phyloP scores from a whole-genome alignment of 2,329 filamentous ascomycete species.

The Trichoderma simmonsii region DNA sequence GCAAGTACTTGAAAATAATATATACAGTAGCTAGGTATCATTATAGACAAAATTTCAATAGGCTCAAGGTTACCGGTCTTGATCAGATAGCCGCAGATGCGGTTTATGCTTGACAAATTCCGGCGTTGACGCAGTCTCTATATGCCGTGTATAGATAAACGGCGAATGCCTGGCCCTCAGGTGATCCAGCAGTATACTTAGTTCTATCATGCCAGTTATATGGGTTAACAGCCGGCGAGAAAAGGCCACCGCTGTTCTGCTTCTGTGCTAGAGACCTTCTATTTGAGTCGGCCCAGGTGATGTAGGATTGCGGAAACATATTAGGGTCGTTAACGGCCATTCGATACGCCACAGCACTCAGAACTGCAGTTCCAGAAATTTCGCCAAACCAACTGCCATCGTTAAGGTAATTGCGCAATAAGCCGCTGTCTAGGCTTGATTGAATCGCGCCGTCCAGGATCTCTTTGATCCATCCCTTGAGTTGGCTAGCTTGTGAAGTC shows the following conservation, averaged over 20 bases:
- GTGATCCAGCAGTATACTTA: slow-evolving; percentile 17
- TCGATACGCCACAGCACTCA: slow-evolving; percentile 19
- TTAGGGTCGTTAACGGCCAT: slow-evolving; percentile 19
- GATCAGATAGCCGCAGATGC: not conserved
- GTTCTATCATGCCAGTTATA: slow-evolving; percentile 16
- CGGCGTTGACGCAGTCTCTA: slow-evolving; percentile 18
- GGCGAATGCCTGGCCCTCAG: slow-evolving; percentile 20
- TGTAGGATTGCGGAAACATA: slow-evolving; percentile 19
- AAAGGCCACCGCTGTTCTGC: slow-evolving; percentile 4
- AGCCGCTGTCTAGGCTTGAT: slow-evolving; percentile 5
- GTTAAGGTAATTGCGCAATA: slow-evolving; percentile 20
- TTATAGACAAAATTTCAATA: not conserved
- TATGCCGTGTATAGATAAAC: slow-evolving; percentile 20
- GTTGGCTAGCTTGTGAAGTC: not conserved
- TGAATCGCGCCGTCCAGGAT: slow-evolving; percentile 19
- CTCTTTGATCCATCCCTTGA: slow-evolving; percentile 21
- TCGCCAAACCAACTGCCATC: slow-evolving; percentile 20
- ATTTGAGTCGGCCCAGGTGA: slow-evolving; percentile 18
- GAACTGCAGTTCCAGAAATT: slow-evolving; percentile 18
- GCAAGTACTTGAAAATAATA: not conserved
- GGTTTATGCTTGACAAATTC: not conserved
- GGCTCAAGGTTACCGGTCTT: not conserved
- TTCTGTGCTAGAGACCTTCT: slow-evolving; percentile 7
- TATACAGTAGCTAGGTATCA: not conserved
- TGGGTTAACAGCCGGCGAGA: slow-evolving; percentile 18